Base-by-base conservation (phyloP, 768 basidiomycete genomes). In the Trametes gibbosa region DNA sequence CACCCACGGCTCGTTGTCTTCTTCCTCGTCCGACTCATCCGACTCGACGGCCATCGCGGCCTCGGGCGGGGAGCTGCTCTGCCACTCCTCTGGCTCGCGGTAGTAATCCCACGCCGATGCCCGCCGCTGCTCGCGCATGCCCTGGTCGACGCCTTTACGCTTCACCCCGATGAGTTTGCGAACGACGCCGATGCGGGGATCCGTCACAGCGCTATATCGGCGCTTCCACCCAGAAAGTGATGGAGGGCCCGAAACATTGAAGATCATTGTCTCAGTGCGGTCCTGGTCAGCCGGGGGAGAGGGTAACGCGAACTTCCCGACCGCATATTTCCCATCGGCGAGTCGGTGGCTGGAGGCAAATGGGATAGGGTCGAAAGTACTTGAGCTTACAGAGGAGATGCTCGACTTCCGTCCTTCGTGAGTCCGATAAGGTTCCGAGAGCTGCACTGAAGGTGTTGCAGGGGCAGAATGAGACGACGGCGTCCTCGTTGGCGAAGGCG, bases 241-340 rank as follows among this genome's bases (percentile, higher is more conserved):
- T 37, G 32, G 63, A 67, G 59, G 19, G 14, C 19, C 27, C 3
- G 58, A 19, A 24, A 46, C 14, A 5, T 19, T 41, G 45, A 50
- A 50, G 1, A 49, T 5, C 24, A 57, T 25, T 8, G 65, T 63
- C 27, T 65, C 61, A 5, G 62, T 59, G 29, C 68, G 62, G 47
- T 68, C 67, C 25, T 67, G 68, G 10, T 84, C 83, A 37, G 81
- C 79, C 3, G 83, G 83, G 5, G 86, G 85, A 56, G 81, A 87
- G 3, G 86, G 83, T 46, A 89, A 70, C 23, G 79, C 77, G 66
- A 92, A 93, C 70, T 92, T 92, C 29, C 90, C 90, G 24, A 78
- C 64, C 0, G 76, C 74, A 65, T 94, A 92, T 73, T 94, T 94
- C 10, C 83, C 83, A 67, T 93, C 90, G 14, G 83, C 76, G 14